These are phyloP conservation scores for Malus asiatica DNA, from an alignment of 306 rosid genomes.

Conservation along the genomic window DNA sequence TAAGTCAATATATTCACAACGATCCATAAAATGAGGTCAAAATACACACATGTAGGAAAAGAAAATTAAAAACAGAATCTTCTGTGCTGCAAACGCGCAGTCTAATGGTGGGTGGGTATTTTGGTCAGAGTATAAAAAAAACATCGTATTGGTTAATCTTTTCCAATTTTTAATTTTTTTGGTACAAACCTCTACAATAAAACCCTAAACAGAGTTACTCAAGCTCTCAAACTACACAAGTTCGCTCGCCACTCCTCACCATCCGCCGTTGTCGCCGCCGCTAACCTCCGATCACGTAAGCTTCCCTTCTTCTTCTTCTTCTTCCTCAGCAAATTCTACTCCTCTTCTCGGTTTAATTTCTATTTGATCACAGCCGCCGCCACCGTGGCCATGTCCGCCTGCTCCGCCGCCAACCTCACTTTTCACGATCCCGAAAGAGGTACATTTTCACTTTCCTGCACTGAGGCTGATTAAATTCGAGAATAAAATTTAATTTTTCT, in stretches of 20 bases:
- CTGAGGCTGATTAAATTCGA: not conserved
- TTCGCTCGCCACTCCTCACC: not conserved
- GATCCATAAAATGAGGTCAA: too few species aligned
- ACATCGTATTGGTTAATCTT: not conserved
- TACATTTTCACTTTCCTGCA: not conserved
- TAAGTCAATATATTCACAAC: too few species aligned
- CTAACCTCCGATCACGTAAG: not conserved
- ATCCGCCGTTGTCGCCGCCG: not conserved
- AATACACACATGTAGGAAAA: too few species aligned
- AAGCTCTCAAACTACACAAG: not conserved
- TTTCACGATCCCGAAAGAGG: constrained; percentile 27
- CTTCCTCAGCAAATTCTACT: not conserved
- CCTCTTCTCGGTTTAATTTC: not conserved
- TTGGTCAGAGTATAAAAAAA: not conserved
- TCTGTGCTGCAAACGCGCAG: not conserved
- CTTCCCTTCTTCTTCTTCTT: not conserved
- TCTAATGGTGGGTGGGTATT: not conserved
- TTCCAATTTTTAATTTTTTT: not conserved
- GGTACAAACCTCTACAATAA: not conserved
- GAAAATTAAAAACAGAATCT: too few species aligned
- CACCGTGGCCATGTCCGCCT: constrained; percentile 46
- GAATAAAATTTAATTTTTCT: not conserved
- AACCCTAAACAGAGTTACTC: not conserved
- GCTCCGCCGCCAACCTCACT: constrained; percentile 19
- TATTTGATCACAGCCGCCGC: not conserved